Evolutionary conservation across 441 rosid genomes (phyloP), one percentile per base, ranked within the genome.

Genomic region (Flueggea neowawraea): DNA sequence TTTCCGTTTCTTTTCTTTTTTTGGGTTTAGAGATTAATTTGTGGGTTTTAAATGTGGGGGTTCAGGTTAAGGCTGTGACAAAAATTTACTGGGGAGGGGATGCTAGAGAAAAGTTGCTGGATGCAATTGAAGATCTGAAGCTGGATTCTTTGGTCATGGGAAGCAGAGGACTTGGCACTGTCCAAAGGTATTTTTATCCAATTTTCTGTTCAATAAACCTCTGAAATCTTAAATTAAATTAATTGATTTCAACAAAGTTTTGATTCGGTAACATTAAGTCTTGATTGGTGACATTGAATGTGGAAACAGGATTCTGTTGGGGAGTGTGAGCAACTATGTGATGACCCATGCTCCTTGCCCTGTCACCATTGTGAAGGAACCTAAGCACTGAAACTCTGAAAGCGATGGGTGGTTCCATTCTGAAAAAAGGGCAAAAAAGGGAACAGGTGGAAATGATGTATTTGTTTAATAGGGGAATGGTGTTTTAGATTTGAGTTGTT

Each of bases 11-110:
- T 10, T 47, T 47, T 47, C 14, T 13, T 36, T 36, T 36, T 3
- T 5, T 5, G 6, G 41, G 41, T 36, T 36, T 36, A 5, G 41
- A 5, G 41, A 36, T 5, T 36, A 36, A 36, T 36, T 36, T 36
- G 41, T 36, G 41, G 41, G 41, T 5, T 36, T 4, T 31, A 31
- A 31, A 12, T 13, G 16, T 50, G 16, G 11, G 10, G 7, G 14
- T 10, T 12, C 60, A 89, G 97, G 75, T 86, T 31, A 60, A 69
- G 5, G 67, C 87, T 1, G 81, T 91, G 33, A 58, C 92, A 14
- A 94, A 94, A 55, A 57, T 91, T 43, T 94, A 94, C 72, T 87
- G 95, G 96, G 99, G 96, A 61, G 78, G 75, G 59, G 96, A 94
- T 52, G 84, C 99, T 3, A 87, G 99, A 57, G 99, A 94, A 71